Percentiles rank a stretch among this genome's conserved stretches.
Evolutionary conservation across 176 grass and related monocot genomes (phyloP).

Genomic region (Triticum turgidum): DNA sequence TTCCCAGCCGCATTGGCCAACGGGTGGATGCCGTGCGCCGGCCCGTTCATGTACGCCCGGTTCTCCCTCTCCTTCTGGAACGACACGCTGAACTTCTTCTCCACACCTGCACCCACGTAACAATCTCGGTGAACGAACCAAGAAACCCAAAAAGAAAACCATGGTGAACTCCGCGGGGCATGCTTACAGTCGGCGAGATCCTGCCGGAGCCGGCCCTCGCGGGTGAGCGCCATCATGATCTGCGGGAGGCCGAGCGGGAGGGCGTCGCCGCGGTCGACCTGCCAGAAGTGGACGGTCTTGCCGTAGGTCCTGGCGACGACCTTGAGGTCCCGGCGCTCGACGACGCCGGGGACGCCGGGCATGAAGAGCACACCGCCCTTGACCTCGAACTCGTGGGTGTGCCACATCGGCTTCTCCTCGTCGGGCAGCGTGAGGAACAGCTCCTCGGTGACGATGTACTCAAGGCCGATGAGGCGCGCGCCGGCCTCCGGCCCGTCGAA

Average conservation of each 20-base stretch:
- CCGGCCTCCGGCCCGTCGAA: constrained; percentile 59
- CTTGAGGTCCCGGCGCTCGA: constrained; percentile 64
- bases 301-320: constrained; percentile 66
- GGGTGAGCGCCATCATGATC: constrained; percentile 87
- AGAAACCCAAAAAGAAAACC: too few species aligned
- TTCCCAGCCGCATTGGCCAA: constrained; percentile 74
- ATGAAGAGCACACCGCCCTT: constrained; percentile 67
- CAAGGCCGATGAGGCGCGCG: constrained; percentile 71
- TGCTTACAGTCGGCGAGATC: constrained; percentile 49
- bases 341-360: constrained; percentile 54
- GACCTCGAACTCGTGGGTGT: constrained; percentile 94
- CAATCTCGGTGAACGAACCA: too few species aligned
- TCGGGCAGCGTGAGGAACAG: constrained; percentile 78
- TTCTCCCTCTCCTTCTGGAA: constrained; percentile 68
- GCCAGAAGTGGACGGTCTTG: constrained; percentile 91
- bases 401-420: constrained; percentile 84
- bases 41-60: constrained; percentile 68
- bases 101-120: constrained; percentile 47
- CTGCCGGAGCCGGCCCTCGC: constrained; percentile 54
- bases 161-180: background rate
- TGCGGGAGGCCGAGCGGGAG: constrained; percentile 65
- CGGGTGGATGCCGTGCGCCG: constrained; percentile 82
- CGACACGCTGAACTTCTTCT: constrained; percentile 63
- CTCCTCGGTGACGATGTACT: constrained; percentile 60
- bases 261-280: constrained; percentile 78